Evolutionary conservation across 805 yeast genomes (phyloP).

Genomic region (Yarrowia sp.): DNA sequence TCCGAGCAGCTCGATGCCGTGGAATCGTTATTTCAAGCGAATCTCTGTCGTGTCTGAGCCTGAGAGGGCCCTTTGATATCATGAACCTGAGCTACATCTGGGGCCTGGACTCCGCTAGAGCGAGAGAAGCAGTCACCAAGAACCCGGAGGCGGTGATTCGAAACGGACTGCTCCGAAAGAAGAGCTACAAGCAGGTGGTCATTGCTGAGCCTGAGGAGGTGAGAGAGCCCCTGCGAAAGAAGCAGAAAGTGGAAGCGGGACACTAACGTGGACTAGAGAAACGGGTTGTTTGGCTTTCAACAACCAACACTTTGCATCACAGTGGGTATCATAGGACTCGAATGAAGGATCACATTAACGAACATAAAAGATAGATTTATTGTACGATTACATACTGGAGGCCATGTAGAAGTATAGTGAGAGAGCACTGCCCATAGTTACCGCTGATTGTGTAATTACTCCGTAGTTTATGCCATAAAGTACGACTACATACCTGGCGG

Average conservation of each 20-base stretch:
- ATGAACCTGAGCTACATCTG: slow-evolving; percentile 61
- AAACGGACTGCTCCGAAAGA: slow-evolving; percentile 69
- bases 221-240: neutral
- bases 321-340: no score
- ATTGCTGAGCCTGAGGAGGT: slow-evolving; percentile 2
- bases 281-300: no score
- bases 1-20: slow-evolving; percentile 75
- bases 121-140: slow-evolving; percentile 56
- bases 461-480: no score
- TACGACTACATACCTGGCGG: no score
- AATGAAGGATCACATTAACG: no score
- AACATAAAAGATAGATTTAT: no score
- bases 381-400: no score
- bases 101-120: slow-evolving; percentile 66
- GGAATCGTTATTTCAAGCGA: slow-evolving; percentile 83
- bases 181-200: slow-evolving; percentile 72
- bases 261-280: no score
- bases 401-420: no score
- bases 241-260: slow-evolving; percentile 9
- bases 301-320: no score
- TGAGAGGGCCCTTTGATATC: slow-evolving; percentile 69
- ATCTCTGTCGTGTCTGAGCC: slow-evolving; percentile 49
- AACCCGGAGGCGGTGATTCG: slow-evolving; percentile 64
- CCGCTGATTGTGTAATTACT: no score
- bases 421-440: no score